Percentiles rank a stretch among this genome's conserved stretches.
These are phyloP conservation scores for Trichosporon asahii DNA, from an alignment of 1,284 basidiomycete species.

Conservation along the genomic window DNA sequence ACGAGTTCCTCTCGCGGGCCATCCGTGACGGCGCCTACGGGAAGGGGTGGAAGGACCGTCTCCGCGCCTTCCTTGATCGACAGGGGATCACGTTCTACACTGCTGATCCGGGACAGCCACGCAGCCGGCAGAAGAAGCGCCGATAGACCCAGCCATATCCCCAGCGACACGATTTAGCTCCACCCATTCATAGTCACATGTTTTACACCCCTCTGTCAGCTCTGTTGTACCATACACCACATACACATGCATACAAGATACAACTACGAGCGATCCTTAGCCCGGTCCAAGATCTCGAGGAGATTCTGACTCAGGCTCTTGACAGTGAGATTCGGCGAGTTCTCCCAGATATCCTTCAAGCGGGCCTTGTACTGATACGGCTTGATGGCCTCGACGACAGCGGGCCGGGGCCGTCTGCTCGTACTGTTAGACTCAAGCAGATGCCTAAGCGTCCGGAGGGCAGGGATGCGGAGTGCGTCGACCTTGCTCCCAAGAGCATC, in stretches of 20 bases:
- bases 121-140: constrained; percentile 29
- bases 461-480: constrained; percentile 39
- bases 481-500: constrained; percentile 19
- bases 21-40: constrained; percentile 34
- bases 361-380: constrained; percentile 41
- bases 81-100: constrained; percentile 47
- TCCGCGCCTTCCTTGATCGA: constrained; percentile 45
- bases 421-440: constrained; percentile 43
- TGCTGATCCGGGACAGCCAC: constrained; percentile 39
- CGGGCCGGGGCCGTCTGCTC: constrained; percentile 34
- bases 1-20: constrained; percentile 42
- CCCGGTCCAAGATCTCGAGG: constrained; percentile 36
- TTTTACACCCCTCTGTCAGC: background rate
- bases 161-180: too few species aligned
- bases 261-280: background rate
- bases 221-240: constrained; percentile 1
- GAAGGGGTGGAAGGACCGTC: constrained; percentile 38
- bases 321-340: constrained; percentile 30
- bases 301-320: constrained; percentile 22
- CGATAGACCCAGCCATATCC: background rate
- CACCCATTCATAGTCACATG: background rate
- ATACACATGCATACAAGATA: background rate
- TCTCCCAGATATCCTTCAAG: constrained; percentile 35
- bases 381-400: constrained; percentile 41
- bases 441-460: constrained; percentile 41